Base-by-base conservation (phyloP, 352 stramenopile species). In the Phytophthora cactorum region DNA sequence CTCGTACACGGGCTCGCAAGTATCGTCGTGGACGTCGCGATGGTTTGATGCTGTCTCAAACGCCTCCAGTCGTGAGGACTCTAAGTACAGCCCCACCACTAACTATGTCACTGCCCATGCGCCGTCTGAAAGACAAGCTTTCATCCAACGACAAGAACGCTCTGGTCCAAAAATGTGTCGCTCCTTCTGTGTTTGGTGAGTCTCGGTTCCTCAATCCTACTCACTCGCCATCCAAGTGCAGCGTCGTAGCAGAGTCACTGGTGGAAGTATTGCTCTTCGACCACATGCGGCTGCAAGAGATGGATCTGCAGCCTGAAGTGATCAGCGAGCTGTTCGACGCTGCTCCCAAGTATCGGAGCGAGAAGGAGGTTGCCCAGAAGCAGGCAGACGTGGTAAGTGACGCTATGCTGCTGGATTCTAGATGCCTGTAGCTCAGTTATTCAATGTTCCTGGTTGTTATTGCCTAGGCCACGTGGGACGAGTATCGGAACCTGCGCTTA, bases 211-310 rank as follows among this genome's bases (percentile, higher is more conserved):
- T 89, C 0, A 66, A 89, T 36, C 81, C 79, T 32, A 76, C 86
- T 6, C 64, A 81, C 27, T 62, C 78, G 29, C 60, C 60, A 32
- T 79, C 82, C 25, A 90, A 91, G 53, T 91, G 84, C 74, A 88
- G 51, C 51, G 54, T 92, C 25, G 71, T 91, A 45, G 80, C 82
- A 14, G 78, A 92, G 39, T 90, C 81, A 29, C 76, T 92, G 17
- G 82, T 91, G 22, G 84, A 92, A 59, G 81, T 90, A 52, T 66
- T 92, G 25, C 60, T 91, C 2, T 88, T 92, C 41, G 78, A 90
- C 39, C 82, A 92, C 47, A 75, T 85, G 68, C 81, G 81, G 12
- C 68, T 92, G n/a, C 84, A 92, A 58, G 84, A 92, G 55, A 92
- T 92, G 82, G 81, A 88, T 59, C 56, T 92, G 0, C 57, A 77